Base-by-base conservation (phyloP, 169 alveolate genomes). In the Plasmodium gaboni region DNA sequence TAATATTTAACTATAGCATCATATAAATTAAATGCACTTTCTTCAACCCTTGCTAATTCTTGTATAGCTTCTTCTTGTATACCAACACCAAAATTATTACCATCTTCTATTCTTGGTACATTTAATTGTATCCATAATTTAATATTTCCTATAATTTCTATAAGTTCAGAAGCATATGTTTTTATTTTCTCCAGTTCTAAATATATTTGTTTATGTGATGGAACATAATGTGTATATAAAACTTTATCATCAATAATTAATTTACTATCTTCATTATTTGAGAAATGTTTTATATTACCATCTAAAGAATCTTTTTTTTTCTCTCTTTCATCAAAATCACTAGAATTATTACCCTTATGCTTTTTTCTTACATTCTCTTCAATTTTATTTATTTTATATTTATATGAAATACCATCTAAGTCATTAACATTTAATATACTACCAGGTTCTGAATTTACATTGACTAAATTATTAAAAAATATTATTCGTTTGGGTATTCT, bases 41-140 rank as follows among this genome's bases (percentile, higher is more conserved):
- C 98, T 51, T 96, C 98, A 19, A 96, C 98, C 48, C 98, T 90
- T 13, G 97, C 95, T 7, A 96, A 93, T 91, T 96, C 98, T 67
- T 95, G 97, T n/a, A 96, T 96, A 7, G 96, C 97, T 68, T 96
- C 98, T 63, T 96, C 98, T 92, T 96, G 98, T 32, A 96, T 93
- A 12, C 98, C 98, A 13, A 96, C 98, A 2, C 98, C 98, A 78
- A 96, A 96, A 93, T 96, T 96, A 92, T 96, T 96, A 26, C 98
- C 98, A 73, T 96, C 98, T 92, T 96, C 98, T 42, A 96, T 96
- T 67, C 97, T 93, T 2, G 98, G 98, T 17, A 96, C 96, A 80
- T 96, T 96, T 63, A 96, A 86, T 71, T 96, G 98, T 42, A 96
- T 96, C 98, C 98, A 96, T 69, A 96, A 89, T 85, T 95, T 95